Base-by-base conservation (phyloP, 192 early-diverging fungal genomes). In the Coemansia sp. region DNA sequence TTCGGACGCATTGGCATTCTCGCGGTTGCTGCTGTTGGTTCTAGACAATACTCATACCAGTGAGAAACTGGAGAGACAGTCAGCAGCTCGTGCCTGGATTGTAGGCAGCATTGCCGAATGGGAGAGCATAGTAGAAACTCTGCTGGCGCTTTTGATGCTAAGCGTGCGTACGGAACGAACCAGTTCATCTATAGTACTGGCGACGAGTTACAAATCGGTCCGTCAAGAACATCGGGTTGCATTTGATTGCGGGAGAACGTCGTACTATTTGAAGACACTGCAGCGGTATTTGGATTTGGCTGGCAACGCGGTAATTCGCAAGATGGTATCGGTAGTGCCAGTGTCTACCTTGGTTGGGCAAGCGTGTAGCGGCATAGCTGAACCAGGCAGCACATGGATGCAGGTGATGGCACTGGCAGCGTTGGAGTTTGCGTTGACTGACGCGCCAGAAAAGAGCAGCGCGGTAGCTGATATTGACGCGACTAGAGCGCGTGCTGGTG, bases 11-110 rank as follows among this genome's bases (percentile, higher is more conserved):
- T 45, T 81, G 30, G 68, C 78, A 1, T 94, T 94, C 65, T 77
- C 86, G 1, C 68, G 91, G 47, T 84, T 88, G 3, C 81, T 93
- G 74, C 87, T 93, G 56, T 55, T 95, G 7, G 83, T 90, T 44
- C 63, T 95, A 7, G 93, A 95, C 55, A 72, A 46, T 39, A 52
- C 65, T 4, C 26, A 12, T 14, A 14, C 7, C n/a, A 15, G n/a
- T 3, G 57, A 56, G 15, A 30, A 55, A 11, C 30, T 51, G 12
- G 49, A 37, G 12, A 45, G 42, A 10, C 62, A 63, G 3, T 54
- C 60, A 1, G 67, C 59, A 15, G 51, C 73, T 14, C 66, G 64
- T 16, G 73, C 73, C 10, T 77, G 73, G 73, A 37, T 70, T 10
- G 72, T 65, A 16, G 39, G 55, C 6, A 54, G 55, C 15, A 44